Base-by-base conservation (phyloP, 1,284 basidiomycete species). In the Leccinum glutinopallens region DNA sequence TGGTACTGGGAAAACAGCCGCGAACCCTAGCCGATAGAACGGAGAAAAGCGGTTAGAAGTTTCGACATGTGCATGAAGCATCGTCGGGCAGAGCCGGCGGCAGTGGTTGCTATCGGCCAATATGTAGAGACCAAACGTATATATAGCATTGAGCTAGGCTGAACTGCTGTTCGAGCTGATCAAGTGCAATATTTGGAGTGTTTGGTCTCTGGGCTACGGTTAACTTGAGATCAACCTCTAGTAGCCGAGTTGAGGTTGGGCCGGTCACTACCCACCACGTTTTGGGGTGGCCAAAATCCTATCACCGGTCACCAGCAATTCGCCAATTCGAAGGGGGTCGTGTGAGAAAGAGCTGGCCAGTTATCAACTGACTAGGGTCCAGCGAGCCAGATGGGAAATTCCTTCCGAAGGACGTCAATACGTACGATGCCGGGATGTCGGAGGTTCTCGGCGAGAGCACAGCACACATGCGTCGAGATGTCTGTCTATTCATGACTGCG, bases 151-250 rank as follows among this genome's bases (percentile, higher is more conserved):
- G 8, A 49, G 19, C 25, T 19, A 19, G 43, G 46, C 19, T 51
- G 46, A 51, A 12, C 6, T 22, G n/a, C 12, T 54, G 17, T 32
- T 32, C 53, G 25, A 25, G 1, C 10, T 54, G 25, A 54, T 29
- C 25, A 54, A 54, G 17, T 5, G 1, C 35, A 39, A 33, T 60
- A 29, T 29, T 32, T 6, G 35, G 12, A 55, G 19, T 4, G n/a
- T 22, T 39, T 61, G 17, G 17, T 60, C 60, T 39, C n/a, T n/a
- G 60, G 15, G 35, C 25, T 61, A 32, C 29, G n/a, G 17, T 29
- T 32, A 7, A 25, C 25, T 25, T 55, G 17, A 32, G 12, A 62
- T 39, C 7, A 17, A 60, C 58, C 9, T 60, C 33, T 59, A 37
- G 17, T 59, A 37, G 17, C 33, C 58, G 22, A 25, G 17, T 25